Base-by-base conservation (phyloP, 2,329 filamentous ascomycete species). In the Colletotrichum sp. region DNA sequence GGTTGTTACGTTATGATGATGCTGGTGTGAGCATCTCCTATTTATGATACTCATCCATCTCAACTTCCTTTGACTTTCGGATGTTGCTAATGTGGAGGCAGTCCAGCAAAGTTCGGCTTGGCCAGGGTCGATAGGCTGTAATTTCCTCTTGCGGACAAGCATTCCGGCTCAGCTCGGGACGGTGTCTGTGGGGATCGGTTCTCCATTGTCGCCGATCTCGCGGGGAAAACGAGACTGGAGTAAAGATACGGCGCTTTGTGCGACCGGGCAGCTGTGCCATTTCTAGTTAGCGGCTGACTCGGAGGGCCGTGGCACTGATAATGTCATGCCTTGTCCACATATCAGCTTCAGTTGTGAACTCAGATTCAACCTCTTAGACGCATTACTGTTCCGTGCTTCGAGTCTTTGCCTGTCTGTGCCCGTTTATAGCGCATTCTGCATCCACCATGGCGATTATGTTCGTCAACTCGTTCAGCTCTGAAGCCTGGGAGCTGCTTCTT, bases 81-180 rank as follows among this genome's bases (percentile, higher is more conserved):
- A 38, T 62, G 24, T 66, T 71, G 68, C 61, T 52, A 24, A 38
- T 18, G 52, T 34, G 68, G 32, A 34, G 66, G 52, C 18, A 61
- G 52, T 48, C 28, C 3, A 38, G 32, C 55, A 38, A n/a, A 55
- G 36, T n/a, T 58, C 32, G 62, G 64, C 21, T 7, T 36, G 32
- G 48, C 55, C 24, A 55, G 24, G 43, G 58, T 68, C 48, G 73
- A 75, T 75, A 73, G 73, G 73, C 32, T 75, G 64, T 30, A 68
- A 68, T 75, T 75, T 60, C 73, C 73, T 8, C 26, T 66, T 75
- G 28, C 62, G 73, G 73, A 64, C 70, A 73, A 73, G 43, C 36
- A 26, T 71, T 58, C 73, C 70, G 70, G 56, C 24, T 34, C 56
- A 73, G 13, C 43, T 73, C 73, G 70, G 73, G 58, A 65, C 70